These are phyloP conservation scores for Lentinula sp. DNA, from an alignment of 768 basidiomycete species.

Conservation along the genomic window DNA sequence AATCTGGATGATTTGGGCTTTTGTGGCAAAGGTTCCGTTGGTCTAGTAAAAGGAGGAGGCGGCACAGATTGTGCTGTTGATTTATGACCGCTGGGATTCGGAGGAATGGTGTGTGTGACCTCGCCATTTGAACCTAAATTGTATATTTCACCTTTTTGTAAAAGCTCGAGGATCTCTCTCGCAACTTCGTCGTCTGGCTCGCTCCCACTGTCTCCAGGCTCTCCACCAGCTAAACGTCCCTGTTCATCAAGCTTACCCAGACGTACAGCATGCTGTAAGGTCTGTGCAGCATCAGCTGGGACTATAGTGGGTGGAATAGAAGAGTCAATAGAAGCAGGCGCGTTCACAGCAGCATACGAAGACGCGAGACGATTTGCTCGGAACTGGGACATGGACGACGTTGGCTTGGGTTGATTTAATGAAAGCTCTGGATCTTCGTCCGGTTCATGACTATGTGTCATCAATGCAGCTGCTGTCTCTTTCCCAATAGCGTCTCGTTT, in stretches of 20 bases:
- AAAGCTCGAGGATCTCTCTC: conserved; percentile 45
- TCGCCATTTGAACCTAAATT: conserved; percentile 42
- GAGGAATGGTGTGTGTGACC: background rate
- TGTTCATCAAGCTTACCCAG: conserved; percentile 50
- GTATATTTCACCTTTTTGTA: conserved; percentile 44
- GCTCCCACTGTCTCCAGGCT: conserved; percentile 45
- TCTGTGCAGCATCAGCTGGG: conserved; percentile 38
- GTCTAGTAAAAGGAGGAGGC: conserved; percentile 7
- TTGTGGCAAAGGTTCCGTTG: conserved; percentile 19
- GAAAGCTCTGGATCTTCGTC: conserved; percentile 33
- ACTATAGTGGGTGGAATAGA: conserved; percentile 35
- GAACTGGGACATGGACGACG: conserved; percentile 49
- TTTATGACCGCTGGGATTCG: conserved; percentile 17
- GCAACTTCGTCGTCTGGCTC: conserved; percentile 42
- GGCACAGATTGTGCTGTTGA: background rate
- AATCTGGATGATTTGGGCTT: conserved; percentile 43
- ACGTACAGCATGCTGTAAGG: conserved; percentile 45
- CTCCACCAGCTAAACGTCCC: conserved; percentile 43
- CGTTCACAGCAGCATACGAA: conserved; percentile 29
- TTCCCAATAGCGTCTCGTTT: conserved; percentile 53
- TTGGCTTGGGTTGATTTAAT: conserved; percentile 34
- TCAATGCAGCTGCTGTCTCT: conserved; percentile 46
- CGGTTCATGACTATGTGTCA: conserved; percentile 33
- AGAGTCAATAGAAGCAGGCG: conserved; percentile 17
- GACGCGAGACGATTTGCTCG: conserved; percentile 50